Evolutionary conservation across 306 rosid species (phyloP).

Genomic region (Morella rubra): DNA sequence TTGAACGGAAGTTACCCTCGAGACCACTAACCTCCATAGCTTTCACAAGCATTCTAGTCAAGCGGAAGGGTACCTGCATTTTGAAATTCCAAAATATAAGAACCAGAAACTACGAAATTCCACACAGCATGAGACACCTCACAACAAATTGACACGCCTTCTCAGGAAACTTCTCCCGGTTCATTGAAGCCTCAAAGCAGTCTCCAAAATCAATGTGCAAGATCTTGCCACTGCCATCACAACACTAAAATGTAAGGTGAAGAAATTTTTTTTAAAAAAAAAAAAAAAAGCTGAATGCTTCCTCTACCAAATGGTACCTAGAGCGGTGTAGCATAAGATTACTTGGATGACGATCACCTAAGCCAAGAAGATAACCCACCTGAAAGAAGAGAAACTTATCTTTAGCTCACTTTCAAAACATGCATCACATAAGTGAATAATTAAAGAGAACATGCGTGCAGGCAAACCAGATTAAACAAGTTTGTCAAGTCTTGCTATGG

Average conservation of each 20-base stretch:
- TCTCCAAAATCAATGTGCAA: conserved; percentile 98
- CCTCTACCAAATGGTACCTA: conserved; percentile 52
- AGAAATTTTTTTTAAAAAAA: conserved; percentile 19
- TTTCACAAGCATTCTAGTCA: conserved; percentile 99
- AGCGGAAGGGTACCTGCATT: conserved; percentile 87
- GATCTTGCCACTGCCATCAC: conserved; percentile 80
- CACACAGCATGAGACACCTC: conserved; percentile 4
- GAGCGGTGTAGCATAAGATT: conserved; percentile 91
- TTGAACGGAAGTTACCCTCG: conserved; percentile 97
- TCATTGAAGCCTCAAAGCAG: conserved; percentile 98
- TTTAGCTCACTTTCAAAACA: not conserved
- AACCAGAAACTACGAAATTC: conserved; percentile 12
- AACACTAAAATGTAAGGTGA: conserved; percentile 31
- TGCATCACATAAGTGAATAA: not conserved
- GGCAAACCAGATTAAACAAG: not conserved
- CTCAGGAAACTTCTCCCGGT: conserved; percentile 97
- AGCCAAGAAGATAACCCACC: conserved; percentile 99
- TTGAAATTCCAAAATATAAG: conserved; percentile 23
- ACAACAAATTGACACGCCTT: conserved; percentile 48
- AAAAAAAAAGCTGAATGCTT: conserved; percentile 11
- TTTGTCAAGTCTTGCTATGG: not conserved
- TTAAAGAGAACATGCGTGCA: not conserved
- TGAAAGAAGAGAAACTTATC: conserved; percentile 33
- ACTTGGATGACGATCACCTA: conserved; percentile 99
- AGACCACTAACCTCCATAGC: conserved; percentile 99